Base-by-base conservation (phyloP, 768 basidiomycete species). In the Nidularia sp. region DNA sequence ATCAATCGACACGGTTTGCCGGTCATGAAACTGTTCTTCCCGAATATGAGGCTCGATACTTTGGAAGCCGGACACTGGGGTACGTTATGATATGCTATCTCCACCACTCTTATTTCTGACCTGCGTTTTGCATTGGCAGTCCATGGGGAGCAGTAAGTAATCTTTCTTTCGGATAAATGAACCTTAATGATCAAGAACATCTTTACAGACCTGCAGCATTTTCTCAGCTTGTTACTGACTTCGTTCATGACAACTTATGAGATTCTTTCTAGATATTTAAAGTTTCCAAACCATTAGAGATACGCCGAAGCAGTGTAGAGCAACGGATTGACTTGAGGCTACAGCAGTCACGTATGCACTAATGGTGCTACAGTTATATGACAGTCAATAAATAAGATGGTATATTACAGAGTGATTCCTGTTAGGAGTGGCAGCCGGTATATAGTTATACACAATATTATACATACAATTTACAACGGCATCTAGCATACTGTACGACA, bases 31-130 rank as follows among this genome's bases (percentile, higher is more conserved):
- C 62, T 72, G 33, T 90, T 88, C 63, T 95, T 94, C 70, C 91
- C 92, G 0, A 70, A 74, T 36, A 79, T 81, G 74, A 59, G 58
- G n/a, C 62, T 93, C 4, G 77, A 83, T 57, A 75, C 66, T 29
- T 67, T 94, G 10, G 82, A 90, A 50, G 70, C 90, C 0, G 82
- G 84, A 1, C 93, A 95, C 67, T 95, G 93, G 93, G 86, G 88
- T 89, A 62, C 52, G 85, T 48, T 13, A 7, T 31, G 34, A n/a
- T n/a, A n/a, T n/a, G n/a, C n/a, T n/a, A n/a, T n/a, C n/a, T n/a
- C n/a, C n/a, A n/a, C n/a, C 13, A 47, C 45, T 44, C 50, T 32
- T 44, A 29, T 31, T 41, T 50, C 31, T 6, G 3, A 8, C 6
- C 34, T 15, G 35, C 36, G 3, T 34, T 35, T 34, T 8, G 18